Conservation (phyloP, 1,284 basidiomycete species). For the Ganoderma leucocontextum region DNA sequence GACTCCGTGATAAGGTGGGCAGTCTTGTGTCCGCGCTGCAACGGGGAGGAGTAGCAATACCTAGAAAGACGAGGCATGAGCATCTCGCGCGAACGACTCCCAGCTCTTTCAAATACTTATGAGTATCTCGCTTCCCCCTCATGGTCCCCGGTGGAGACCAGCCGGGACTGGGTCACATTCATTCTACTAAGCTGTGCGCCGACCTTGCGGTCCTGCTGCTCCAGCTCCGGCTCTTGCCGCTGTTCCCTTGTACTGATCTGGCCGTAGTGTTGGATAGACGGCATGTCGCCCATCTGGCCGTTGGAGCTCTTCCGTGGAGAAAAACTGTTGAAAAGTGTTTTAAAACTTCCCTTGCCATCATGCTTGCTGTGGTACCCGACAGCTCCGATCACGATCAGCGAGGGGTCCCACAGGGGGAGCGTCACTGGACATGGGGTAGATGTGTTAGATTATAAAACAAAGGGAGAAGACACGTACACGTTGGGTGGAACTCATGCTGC, state of each 20-base stretch:
- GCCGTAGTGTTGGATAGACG: conserved; percentile 65
- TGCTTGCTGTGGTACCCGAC: conserved; percentile 73
- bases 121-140: conserved; percentile 41
- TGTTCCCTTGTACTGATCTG: conserved; percentile 53
- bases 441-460: neutral
- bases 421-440: conserved; percentile 54
- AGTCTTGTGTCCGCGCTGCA: conserved; percentile 69
- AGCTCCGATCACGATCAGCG: conserved; percentile 65
- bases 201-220: conserved; percentile 51
- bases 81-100: neutral
- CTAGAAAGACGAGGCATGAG: conserved; percentile 25
- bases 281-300: conserved; percentile 46
- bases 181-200: conserved; percentile 55
- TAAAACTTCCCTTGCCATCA: conserved; percentile 53
- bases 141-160: conserved; percentile 50
- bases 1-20: conserved; percentile 74
- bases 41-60: conserved; percentile 66
- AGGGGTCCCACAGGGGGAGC: conserved; percentile 76
- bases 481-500: conserved; percentile 73
- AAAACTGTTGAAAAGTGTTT: conserved; percentile 75
- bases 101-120: conserved; percentile 40
- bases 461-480: conserved; percentile 54
- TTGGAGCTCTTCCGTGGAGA: conserved; percentile 52
- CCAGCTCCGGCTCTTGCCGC: conserved; percentile 47
- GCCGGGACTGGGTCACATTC: conserved; percentile 61